Base-by-base conservation (phyloP, 179 eudicot species). In the Corrigiola litoralis region DNA sequence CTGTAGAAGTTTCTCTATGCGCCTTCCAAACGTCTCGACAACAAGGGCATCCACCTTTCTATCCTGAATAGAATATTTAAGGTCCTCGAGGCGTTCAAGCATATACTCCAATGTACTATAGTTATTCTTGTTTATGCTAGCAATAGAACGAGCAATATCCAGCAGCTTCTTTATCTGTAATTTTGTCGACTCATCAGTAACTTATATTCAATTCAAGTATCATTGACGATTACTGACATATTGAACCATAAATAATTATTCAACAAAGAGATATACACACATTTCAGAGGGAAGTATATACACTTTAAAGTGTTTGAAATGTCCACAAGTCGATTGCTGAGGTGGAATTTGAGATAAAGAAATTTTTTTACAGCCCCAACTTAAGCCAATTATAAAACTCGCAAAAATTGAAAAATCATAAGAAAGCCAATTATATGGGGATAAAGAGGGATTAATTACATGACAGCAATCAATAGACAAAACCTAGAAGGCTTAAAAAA, bases 11-110 rank as follows among this genome's bases (percentile, higher is more conserved):
- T 91, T 91, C 77, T 95, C 99, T 72, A 88, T 87, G 58, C 96
- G 95, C 75, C 96, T 83, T 70, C 99, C 99, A 78, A 95, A 95
- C 46, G 99, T 95, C 79, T 91, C 99, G 29, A 95, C 97, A 73
- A 91, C 89, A 73, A 95, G 97, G 67, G 95, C 99, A 80, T 95
- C 97, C 79, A 91, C 95, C 77, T 95, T 95, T 68, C 99, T 85
- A 71, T 91, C 95, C 65, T 95, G 90, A 57, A 95, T 91, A 69
- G 92, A 82, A 77, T 88, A 88, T 77, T 91, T 86, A 33, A 95
- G 90, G 74, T 95, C 99, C 36, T 85, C 96, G 42, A 95, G 83
- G 54, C 85, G 81, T 49, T 76, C 84, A 73, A 87, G 81, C 88
- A 95, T 80, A 75, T 73, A 82, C 81, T 86, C 88, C 92, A 95